Base-by-base conservation (phyloP, 192 early-diverging fungal species). In the Rhizophagus clarus region DNA sequence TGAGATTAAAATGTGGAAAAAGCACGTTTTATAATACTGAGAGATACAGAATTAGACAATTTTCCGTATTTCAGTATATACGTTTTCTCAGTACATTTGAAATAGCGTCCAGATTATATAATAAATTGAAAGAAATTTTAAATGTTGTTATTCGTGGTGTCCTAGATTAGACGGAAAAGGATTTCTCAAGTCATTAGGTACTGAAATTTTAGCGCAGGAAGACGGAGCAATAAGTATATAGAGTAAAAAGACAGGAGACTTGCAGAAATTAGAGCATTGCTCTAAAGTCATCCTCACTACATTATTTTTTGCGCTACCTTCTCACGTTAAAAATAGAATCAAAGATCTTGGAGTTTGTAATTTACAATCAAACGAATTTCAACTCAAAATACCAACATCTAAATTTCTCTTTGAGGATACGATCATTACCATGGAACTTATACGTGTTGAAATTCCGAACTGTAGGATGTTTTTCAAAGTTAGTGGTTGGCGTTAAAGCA, bases 391-490 rank as follows among this genome's bases (percentile, higher is more conserved):
- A 29, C 56, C 47, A 51, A 22, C 72, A 73, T 73, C 72, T 10
- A 73, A 73, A 73, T 73, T 51, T 73, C 49, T 73, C 40, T 73
- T 73, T 26, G 72, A 73, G 17, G 29, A 73, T 73, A 73, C 72
- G 28, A 26, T 73, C 32, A 17, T 73, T 22, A 29, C 47, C 28
- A 73, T 73, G 11, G 72, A 49, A 17, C 29, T 73, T 51, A 12
- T 24, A 56, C 47, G 17, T 73, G 15, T 73, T 12, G 26, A 73
- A 31, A 73, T 73, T 51, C 72, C 72, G 72, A 73, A 56, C 47
- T 31, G 28, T 73, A 15, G 71, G 56, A 31, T 2, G 72, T 28
- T 73, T 73, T 73, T 73, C 47, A 10, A 73, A 73, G 26, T 73
- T 73, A 56, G 45, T 73, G 32, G 72, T 73, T 47, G 47, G 47